Percentiles rank a stretch among this genome's conserved stretches.
Conservation (phyloP, 2,329 filamentous ascomycete species). For the Diplodia seriata region DNA sequence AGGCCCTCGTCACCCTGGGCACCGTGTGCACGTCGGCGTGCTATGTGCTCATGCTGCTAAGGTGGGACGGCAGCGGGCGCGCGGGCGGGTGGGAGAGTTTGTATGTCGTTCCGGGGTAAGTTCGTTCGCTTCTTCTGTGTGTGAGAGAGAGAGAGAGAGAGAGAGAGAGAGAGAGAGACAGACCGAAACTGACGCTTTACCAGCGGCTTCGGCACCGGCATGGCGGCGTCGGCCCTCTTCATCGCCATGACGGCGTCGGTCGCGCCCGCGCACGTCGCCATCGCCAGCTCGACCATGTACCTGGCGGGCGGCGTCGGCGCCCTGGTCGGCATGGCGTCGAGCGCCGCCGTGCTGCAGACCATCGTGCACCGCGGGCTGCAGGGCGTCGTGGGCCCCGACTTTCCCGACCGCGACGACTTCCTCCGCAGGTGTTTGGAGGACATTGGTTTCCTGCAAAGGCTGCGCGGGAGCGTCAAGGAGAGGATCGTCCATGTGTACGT, state of each 20-base stretch:
- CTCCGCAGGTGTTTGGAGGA: constrained; percentile 7
- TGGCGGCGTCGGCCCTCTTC: constrained; percentile 40
- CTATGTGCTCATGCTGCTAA: constrained; percentile 40
- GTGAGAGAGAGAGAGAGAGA: no score
- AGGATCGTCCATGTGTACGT: constrained; percentile 2
- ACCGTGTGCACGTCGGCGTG: constrained; percentile 36
- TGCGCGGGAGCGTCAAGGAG: background rate
- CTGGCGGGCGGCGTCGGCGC: constrained; percentile 36
- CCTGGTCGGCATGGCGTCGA: constrained; percentile 39
- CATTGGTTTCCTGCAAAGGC: background rate
- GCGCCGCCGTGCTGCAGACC: constrained; percentile 39
- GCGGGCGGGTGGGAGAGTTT: constrained; percentile 41
- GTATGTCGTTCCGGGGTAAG: constrained; percentile 39
- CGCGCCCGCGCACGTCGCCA: constrained; percentile 36
- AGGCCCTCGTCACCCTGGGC: constrained; percentile 37
- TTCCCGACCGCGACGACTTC: constrained; percentile 1
- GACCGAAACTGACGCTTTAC: background rate
- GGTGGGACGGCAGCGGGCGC: constrained; percentile 39
- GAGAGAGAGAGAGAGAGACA: no score
- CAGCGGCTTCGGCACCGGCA: constrained; percentile 40
- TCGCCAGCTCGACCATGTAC: constrained; percentile 40
- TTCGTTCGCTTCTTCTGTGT: no score
- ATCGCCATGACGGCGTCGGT: constrained; percentile 40
- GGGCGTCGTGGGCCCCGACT: background rate
- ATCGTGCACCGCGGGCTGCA: constrained; percentile 36